Conservation (phyloP, 1,284 basidiomycete species). For the Cystobasidium sp. region DNA sequence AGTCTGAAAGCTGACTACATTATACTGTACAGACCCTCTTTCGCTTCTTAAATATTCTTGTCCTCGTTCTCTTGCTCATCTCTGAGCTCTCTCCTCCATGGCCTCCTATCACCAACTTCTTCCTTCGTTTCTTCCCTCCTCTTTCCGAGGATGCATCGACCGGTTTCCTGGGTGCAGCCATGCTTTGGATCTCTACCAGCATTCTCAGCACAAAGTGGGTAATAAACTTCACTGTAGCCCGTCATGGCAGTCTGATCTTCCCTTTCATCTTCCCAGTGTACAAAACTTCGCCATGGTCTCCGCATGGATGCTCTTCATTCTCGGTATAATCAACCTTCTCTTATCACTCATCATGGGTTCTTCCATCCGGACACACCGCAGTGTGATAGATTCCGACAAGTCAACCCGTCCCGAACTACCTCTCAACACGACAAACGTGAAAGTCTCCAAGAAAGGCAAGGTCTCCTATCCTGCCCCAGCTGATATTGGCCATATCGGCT, state of each 20-base stretch:
- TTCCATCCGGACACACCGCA: conserved; percentile 20
- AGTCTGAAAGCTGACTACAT: neutral
- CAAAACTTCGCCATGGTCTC: conserved; percentile 75
- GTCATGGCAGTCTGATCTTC: neutral
- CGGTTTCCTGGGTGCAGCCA: conserved; percentile 47
- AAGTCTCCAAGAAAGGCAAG: conserved; percentile 39
- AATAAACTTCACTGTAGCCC: neutral
- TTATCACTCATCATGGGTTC: conserved; percentile 58
- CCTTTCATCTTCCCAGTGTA: conserved; percentile 26
- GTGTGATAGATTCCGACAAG: conserved; percentile 28
- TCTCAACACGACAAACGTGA: neutral
- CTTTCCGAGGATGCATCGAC: conserved; percentile 46
- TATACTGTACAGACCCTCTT: conserved; percentile 5
- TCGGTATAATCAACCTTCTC: conserved; percentile 80
- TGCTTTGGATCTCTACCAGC: conserved; percentile 47
- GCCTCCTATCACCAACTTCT: conserved; percentile 45
- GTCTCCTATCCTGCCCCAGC: conserved; percentile 41
- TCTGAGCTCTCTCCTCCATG: conserved; percentile 46
- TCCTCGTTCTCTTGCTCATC: conserved; percentile 47
- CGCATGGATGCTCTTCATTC: conserved; percentile 80
- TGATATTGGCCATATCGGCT: conserved; percentile 34
- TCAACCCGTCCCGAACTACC: conserved; percentile 28
- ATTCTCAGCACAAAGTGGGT: conserved; percentile 44
- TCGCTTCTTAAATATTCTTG: conserved; percentile 15
- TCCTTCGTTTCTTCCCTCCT: conserved; percentile 48